Conservation (phyloP, 257 asterid genomes). For the Plantago major region DNA sequence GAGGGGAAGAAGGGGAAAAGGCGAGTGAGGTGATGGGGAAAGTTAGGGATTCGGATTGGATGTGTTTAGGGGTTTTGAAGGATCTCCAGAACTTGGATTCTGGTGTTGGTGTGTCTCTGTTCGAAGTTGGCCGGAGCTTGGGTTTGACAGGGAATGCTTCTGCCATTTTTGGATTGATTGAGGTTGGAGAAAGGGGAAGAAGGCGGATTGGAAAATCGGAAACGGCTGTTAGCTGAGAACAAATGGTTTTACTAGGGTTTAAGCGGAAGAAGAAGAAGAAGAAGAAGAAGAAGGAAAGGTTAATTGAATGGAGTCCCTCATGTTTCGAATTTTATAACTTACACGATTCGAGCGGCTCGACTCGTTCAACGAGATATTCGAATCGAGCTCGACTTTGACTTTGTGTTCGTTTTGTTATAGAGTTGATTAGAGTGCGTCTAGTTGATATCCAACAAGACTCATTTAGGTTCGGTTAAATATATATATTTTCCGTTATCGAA, state of each 20-base stretch:
- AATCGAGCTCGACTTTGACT: too few species aligned
- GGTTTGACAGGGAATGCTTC: constrained; percentile 61
- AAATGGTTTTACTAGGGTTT: constrained; percentile 14
- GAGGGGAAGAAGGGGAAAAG: constrained; percentile 62
- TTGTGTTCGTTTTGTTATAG: too few species aligned
- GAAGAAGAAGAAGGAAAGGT: too few species aligned
- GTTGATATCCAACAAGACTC: too few species aligned
- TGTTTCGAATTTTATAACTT: neutral
- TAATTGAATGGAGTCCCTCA: neutral
- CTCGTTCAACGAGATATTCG: too few species aligned
- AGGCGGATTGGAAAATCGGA: neutral
- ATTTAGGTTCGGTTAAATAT: too few species aligned
- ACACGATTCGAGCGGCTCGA: too few species aligned
- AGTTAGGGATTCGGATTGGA: constrained; percentile 37
- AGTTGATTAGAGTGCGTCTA: too few species aligned
- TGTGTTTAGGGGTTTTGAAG: constrained; percentile 66
- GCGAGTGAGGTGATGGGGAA: constrained; percentile 53
- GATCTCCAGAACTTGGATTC: constrained; percentile 89
- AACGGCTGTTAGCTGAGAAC: too few species aligned
- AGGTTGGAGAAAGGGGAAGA: neutral
- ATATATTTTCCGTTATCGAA: too few species aligned
- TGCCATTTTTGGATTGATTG: constrained; percentile 29
- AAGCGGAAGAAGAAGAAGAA: neutral
- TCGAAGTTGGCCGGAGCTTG: constrained; percentile 53
- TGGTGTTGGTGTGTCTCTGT: constrained; percentile 47